Evolutionary conservation across 768 basidiomycete species (phyloP).

Genomic region (Xerocomellus intermedius): DNA sequence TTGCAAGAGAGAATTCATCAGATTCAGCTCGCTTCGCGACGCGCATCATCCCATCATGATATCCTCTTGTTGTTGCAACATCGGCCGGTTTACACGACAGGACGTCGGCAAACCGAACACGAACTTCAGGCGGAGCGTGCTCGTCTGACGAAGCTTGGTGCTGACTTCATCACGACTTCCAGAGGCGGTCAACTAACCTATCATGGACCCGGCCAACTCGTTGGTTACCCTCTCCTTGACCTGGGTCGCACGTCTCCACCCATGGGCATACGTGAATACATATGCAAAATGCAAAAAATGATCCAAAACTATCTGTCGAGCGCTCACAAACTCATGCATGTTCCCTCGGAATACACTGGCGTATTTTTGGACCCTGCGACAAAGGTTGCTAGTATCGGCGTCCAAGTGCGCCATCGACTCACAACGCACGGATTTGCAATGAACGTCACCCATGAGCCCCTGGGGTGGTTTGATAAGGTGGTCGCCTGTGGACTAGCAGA

Average conservation of each 20-base stretch:
- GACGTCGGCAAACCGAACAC: slow-evolving; percentile 76
- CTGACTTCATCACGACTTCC: slow-evolving; percentile 79
- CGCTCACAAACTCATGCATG: slow-evolving; percentile 54
- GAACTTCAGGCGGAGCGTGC: slow-evolving; percentile 57
- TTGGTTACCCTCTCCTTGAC: slow-evolving; percentile 93
- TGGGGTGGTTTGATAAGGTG: slow-evolving; percentile 81
- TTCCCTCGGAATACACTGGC: slow-evolving; percentile 81
- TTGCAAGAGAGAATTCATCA: slow-evolving; percentile 72
- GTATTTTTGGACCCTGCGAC: slow-evolving; percentile 78
- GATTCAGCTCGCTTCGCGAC: slow-evolving; percentile 57
- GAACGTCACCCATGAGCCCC: slow-evolving; percentile 81
- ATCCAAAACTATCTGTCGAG: slow-evolving; percentile 62
- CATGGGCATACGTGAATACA: slow-evolving; percentile 74
- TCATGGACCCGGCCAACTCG: slow-evolving; percentile 96
- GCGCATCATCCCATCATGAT: slow-evolving; percentile 50
- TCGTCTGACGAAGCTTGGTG: slow-evolving; percentile 74
- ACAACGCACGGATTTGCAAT: slow-evolving; percentile 95
- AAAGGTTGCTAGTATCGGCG: slow-evolving; percentile 94
- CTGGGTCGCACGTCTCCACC: slow-evolving; percentile 75
- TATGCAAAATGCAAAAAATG: slow-evolving; percentile 75
- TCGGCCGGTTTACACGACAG: slow-evolving; percentile 90
- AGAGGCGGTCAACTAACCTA: slow-evolving; percentile 95
- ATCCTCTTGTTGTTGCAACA: slow-evolving; percentile 84
- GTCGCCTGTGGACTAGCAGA: slow-evolving; percentile 89
- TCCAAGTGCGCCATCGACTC: slow-evolving; percentile 91